Percentiles rank a stretch among this genome's conserved stretches.
Evolutionary conservation across 768 basidiomycete species (phyloP).

Genomic region (Cystobasidium ongulense): DNA sequence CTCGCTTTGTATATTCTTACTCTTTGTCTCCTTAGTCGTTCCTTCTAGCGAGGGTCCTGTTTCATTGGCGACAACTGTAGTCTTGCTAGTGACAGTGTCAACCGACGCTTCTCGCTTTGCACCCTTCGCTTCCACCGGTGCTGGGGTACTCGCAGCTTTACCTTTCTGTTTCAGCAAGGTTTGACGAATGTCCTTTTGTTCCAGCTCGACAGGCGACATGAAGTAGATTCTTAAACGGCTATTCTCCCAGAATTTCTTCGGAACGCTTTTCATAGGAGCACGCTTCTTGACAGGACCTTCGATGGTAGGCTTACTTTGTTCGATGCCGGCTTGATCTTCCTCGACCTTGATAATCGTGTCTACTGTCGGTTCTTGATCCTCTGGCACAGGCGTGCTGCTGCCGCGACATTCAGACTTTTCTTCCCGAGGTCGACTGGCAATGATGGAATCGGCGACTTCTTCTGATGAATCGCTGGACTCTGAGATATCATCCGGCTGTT

Average conservation of each 20-base stretch:
- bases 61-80: slow-evolving; percentile 24
- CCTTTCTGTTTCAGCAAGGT: not conserved
- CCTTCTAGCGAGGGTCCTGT: not conserved
- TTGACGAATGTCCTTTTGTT: not conserved
- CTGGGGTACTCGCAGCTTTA: not conserved
- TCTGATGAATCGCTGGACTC: not conserved
- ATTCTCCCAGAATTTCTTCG: slow-evolving; percentile 38
- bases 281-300: not conserved
- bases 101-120: slow-evolving; percentile 7
- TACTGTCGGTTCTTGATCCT: not conserved
- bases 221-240: slow-evolving; percentile 49
- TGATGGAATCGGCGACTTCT: not conserved
- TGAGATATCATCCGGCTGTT: not conserved
- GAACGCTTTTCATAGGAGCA: not conserved
- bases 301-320: too few species aligned
- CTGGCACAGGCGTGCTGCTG: not conserved
- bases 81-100: slow-evolving; percentile 31
- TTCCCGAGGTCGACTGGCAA: not conserved
- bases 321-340: not conserved
- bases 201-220: slow-evolving; percentile 44
- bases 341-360: not conserved
- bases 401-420: not conserved
- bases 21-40: slow-evolving; percentile 26
- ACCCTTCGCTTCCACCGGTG: not conserved
- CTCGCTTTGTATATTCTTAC: slow-evolving; percentile 26